Base-by-base conservation (phyloP, 805 yeast species). In the Candida piceae region DNA sequence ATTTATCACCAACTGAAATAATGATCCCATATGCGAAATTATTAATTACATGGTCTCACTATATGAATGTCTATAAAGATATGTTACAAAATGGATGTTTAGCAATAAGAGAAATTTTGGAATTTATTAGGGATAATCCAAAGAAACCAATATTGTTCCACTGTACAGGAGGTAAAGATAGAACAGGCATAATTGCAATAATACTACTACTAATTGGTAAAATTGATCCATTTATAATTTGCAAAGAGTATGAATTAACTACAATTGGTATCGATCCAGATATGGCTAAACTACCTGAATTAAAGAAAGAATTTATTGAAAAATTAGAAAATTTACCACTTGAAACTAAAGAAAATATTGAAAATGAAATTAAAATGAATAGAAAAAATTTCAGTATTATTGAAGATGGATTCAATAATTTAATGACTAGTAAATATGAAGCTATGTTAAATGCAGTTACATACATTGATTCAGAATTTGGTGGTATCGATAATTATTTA, bases 131-230 rank as follows among this genome's bases (percentile, higher is more conserved):
- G 31, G 85, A 81, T 39, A 55, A 65, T 28, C 70, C 76, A 3
- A 57, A 62, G n/a, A 63, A 61, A 16, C 71, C 74, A 3, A 61
- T 86, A 40, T 58, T 81, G 8, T 75, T 79, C 57, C 90, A 84
- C 53, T 86, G 95, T 60, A 76, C 89, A 4, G 90, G 90, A 1
- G 95, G 95, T 2, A 86, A 85, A 56, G 95, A 86, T 55, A 70
- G 95, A 30, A 85, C 95, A 0, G 95, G 95, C 0, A 67, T 84
- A 11, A 54, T 83, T 45, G 72, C 80, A 2, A 83, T 86, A 78
- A 56, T 86, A 42, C 63, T 85, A 5, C 64, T 85, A 31, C 60
- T 76, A 15, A 54, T 84, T 7, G 61, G 74, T 5, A 89, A 84
- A 0, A 84, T 85, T 4, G 86, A 81, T 41, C 66, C 69, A 10